Evolutionary conservation across 2,329 filamentous ascomycete species (phyloP), one percentile per base, ranked within the genome.

Genomic region (Sporothrix pallida): DNA sequence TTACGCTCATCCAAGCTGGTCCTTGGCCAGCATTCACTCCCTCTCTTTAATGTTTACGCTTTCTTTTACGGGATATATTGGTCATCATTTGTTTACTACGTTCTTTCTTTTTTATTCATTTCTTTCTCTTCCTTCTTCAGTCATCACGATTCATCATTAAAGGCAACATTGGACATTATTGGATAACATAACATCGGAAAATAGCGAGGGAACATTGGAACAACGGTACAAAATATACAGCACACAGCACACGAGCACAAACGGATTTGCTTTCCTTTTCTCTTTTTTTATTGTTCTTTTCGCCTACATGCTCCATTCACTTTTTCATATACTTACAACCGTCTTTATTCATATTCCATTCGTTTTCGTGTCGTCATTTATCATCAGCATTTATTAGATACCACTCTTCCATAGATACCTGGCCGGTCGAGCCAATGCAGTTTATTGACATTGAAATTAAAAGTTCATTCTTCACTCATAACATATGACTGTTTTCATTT

Each of bases 351-450:
- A 48, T 26, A 5, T 67, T 20, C 12, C 20, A 17, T 48, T 48
- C 37, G 9, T 48, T 48, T 9, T 15, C 2, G 4, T 7, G n/a
- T 52, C 48, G 4, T 56, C 31, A 7, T 37, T 37, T 37, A 37
- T 37, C 31, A 7, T 37, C 31, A 37, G 2, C 31, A 37, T 56
- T 26, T 20, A 20, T 23, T 56, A 56, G 52, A 56, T 26, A 56
- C 52, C 52, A 56, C 20, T 37, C 10, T 13, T 26, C n/a, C 46
- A 56, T 56, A 56, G 52, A 68, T 68, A 68, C 65, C 26, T 68
- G 46, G 46, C 46, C 17, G 23, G 13, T 37, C 7, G 10, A 42
- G 58, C 26, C 46, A 37, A 37, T 37, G n/a, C 62, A 48, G 42
- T 20, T 48, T n/a, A 37, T n/a, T 60, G 17, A 37, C 31, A 37